These are phyloP conservation scores for Magnolia officinalis DNA, from an alignment of 164 flowering plant species.

Conservation along the genomic window DNA sequence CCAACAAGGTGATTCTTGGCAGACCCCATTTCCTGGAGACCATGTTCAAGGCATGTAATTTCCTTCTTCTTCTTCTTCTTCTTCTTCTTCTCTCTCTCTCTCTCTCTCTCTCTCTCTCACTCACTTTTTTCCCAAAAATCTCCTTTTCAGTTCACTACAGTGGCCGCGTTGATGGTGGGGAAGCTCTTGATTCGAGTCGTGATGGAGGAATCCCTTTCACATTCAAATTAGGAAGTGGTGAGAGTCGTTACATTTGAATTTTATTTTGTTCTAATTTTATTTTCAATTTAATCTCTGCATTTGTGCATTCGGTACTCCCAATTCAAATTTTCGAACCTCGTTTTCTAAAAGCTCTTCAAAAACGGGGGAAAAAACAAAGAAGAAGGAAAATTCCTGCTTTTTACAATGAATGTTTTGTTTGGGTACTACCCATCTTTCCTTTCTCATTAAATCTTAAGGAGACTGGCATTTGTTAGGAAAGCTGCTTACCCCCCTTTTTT, in stretches of 20 bases:
- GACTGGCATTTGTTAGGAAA: too few relatives aligned
- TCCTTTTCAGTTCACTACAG: constrained; percentile 47
- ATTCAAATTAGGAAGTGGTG: constrained; percentile 60
- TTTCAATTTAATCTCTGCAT: neutral
- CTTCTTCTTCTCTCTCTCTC: neutral
- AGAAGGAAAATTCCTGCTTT: neutral
- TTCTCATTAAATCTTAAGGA: too few relatives aligned
- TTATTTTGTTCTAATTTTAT: neutral
- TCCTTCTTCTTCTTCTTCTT: neutral
- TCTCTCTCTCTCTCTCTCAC: neutral
- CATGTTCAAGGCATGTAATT: constrained; percentile 46
- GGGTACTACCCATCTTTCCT: too few relatives aligned
- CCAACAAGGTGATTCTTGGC: constrained; percentile 45
- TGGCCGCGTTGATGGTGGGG: constrained; percentile 41
- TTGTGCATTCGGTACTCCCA: neutral
- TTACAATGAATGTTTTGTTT: too few relatives aligned
- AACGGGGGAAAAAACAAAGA: too few relatives aligned
- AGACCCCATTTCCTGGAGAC: constrained; percentile 54
- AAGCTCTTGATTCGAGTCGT: constrained; percentile 34
- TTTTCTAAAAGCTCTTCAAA: neutral
- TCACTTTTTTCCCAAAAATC: neutral
- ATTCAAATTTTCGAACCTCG: neutral
- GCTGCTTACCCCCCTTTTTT: too few relatives aligned
- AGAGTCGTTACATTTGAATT: neutral
- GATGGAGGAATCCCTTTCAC: constrained; percentile 40